Conservation (phyloP, 495 filamentous ascomycete species). For the Penicillium psychrofluorescens region DNA sequence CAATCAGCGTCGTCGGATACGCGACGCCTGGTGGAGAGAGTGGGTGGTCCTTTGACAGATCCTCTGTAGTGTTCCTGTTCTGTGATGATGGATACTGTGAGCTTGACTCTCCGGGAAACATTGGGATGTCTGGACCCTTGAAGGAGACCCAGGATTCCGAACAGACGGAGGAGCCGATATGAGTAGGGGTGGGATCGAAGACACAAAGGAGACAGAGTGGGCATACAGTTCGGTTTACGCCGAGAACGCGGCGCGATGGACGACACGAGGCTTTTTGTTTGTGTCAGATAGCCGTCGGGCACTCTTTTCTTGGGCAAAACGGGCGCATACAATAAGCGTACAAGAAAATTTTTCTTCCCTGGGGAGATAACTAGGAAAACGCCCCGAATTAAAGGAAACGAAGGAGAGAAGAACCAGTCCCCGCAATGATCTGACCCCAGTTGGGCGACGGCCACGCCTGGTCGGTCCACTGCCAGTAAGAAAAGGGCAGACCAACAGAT, state of each 20-base stretch:
- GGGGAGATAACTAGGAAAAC: too few species aligned
- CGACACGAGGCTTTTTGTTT: slow-evolving; percentile 9
- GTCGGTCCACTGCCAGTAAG: slow-evolving; percentile 3
- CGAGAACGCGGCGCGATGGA: slow-evolving; percentile 1
- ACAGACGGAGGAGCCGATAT: slow-evolving; percentile 8
- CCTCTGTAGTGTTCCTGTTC: slow-evolving; percentile 6
- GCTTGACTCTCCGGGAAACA: slow-evolving; percentile 14
- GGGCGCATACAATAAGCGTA: slow-evolving; percentile 8
- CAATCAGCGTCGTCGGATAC: slow-evolving; percentile 5
- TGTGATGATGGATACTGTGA: slow-evolving; percentile 14
- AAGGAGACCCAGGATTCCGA: slow-evolving; percentile 12
- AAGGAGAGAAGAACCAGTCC: slow-evolving; percentile 3
- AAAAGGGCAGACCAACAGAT: not conserved
- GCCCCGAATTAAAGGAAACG: too few species aligned
- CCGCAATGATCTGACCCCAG: slow-evolving; percentile 10
- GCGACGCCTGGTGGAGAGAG: slow-evolving; percentile 3
- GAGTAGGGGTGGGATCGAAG: slow-evolving; percentile 1
- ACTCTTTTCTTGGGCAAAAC: not conserved
- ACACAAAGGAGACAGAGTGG: slow-evolving; percentile 2
- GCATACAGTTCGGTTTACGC: slow-evolving; percentile 11
- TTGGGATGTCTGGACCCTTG: slow-evolving; percentile 10
- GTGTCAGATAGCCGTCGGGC: slow-evolving; percentile 1
- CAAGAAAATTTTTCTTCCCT: not conserved
- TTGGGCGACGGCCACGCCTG: slow-evolving; percentile 1
- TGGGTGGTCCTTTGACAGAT: slow-evolving; percentile 6